Base-by-base conservation (phyloP, 495 filamentous ascomycete genomes). In the Daldinia loculata region DNA sequence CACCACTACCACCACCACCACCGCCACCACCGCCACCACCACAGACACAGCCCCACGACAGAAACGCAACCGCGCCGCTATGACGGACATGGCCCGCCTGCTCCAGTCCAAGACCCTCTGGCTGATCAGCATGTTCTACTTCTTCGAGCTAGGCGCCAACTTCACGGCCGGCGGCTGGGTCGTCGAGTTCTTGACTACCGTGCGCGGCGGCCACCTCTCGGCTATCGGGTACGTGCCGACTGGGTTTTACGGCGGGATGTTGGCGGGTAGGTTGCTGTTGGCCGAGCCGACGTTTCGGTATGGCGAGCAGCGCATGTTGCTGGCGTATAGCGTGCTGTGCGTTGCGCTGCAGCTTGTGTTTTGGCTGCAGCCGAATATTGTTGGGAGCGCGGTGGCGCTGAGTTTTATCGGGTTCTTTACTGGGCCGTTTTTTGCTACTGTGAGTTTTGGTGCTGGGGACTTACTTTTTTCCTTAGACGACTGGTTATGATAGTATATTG, bases 371-470 rank as follows among this genome's bases (percentile, higher is more conserved):
- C 91, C 91, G 4, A 86, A 90, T 58, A 91, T 93, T 77, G 87
- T 90, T 71, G 88, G 89, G 38, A 91, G 89, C 11, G 90, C 90
- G 3, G 84, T 93, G 17, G 88, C 90, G 15, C 84, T 93, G 38
- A 83, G 87, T 17, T 76, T 93, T 7, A 83, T 91, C 17, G 92
- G 92, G 2, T 92, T 94, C 82, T 92, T 93, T 76, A 78, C 89
- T 0, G 89, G 81, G 2, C 82, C 82, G 0, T 78, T 81, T 38
- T 87, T 85, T 62, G 77, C 82, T 5, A 81, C 79, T 2, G 81
- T 81, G 48, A 69, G 80, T 74, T 8, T 48, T 48, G 43, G 8
- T 48, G 7, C 8, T 17, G 43, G 12, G 43, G 41, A 19, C 6
- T 17, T n/a, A 8, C 6, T 43, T 43, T 1, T 43, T 17, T 4